Percentiles rank a stretch among this genome's conserved stretches.
These are phyloP conservation scores for Penicillium canescens DNA, from an alignment of 495 filamentous ascomycete species.

Conservation along the genomic window DNA sequence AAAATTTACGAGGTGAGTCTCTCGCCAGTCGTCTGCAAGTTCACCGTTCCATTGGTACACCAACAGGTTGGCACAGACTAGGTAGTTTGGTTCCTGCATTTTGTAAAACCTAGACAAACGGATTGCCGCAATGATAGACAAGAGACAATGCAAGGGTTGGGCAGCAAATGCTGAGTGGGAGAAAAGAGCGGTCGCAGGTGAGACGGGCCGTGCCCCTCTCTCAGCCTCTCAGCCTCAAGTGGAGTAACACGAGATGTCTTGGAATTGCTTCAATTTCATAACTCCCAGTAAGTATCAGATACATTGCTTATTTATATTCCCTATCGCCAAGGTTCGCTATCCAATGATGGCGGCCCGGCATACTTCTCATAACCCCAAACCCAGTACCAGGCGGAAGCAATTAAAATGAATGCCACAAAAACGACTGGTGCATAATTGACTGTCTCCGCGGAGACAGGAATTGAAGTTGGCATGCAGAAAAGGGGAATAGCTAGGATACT, in stretches of 20 bases:
- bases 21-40: neutral
- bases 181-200: neutral
- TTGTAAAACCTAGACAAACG: neutral
- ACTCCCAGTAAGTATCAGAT: too few species aligned
- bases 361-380: constrained; percentile 49
- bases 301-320: neutral
- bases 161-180: neutral
- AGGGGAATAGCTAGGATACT: constrained; percentile 54
- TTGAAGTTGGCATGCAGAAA: constrained; percentile 42
- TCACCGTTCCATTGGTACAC: neutral
- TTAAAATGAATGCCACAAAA: constrained; percentile 52
- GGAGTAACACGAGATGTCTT: too few species aligned
- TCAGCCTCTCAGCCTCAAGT: constrained; percentile 1
- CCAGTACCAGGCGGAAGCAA: constrained; percentile 59
- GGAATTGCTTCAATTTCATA: too few species aligned
- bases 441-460: constrained; percentile 36
- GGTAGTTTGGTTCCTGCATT: constrained; percentile 4
- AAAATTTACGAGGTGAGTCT: neutral
- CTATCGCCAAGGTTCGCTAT: constrained; percentile 11
- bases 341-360: constrained; percentile 19
- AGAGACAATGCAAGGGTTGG: too few species aligned
- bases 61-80: neutral
- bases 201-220: constrained; percentile 5
- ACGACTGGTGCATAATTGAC: constrained; percentile 59
- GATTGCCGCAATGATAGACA: neutral